Evolutionary conservation across 2,329 filamentous ascomycete species (phyloP), one percentile per base, ranked within the genome.

Genomic region (Elsinoe batatas): DNA sequence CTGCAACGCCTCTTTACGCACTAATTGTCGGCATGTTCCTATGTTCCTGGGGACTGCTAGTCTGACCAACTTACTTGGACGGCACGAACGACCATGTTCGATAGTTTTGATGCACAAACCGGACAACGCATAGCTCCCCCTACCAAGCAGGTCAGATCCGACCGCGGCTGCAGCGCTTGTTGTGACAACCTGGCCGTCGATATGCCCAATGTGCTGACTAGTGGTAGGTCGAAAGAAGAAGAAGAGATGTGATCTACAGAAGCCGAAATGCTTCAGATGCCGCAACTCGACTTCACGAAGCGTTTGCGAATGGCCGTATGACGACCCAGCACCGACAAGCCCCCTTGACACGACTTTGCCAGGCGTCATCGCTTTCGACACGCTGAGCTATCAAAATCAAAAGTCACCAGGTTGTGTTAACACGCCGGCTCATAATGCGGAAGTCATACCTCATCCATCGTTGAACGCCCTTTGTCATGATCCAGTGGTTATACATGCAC

Each of bases 211-310:
- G 11, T 7, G 17, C 53, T 57, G 46, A 59, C n/a, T 17, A 17
- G 3, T 7, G 7, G 12, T 37, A 61, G 61, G 61, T 56, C 59
- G 61, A 33, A 53, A 55, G 5, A 62, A 62, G 40, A 60, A 62
- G 56, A 62, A 63, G 44, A 58, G 51, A 53, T 63, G 61, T 15
- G 61, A 63, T 54, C 47, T 57, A 18, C 46, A 43, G 11, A 54
- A 49, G 35, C 61, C 59, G 1, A 56, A 35, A 32, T 63, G 61
- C 43, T 42, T 46, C 40, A 56, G 58, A 5, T 63, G 61, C 50
- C 58, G 58, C n/a, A 60, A 62, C 40, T 58, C 57, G 35, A 58
- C 57, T 13, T 58, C 57, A 10, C 50, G 58, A 20, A 57, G 58
- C 42, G 53, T 56, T 1, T 60, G 58, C 20, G 51, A 36, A 35